Percentiles rank a stretch among this genome's conserved stretches.
Conservation (phyloP, 1,139 yeast genomes). For the Geotrichum citri-aurantii region DNA sequence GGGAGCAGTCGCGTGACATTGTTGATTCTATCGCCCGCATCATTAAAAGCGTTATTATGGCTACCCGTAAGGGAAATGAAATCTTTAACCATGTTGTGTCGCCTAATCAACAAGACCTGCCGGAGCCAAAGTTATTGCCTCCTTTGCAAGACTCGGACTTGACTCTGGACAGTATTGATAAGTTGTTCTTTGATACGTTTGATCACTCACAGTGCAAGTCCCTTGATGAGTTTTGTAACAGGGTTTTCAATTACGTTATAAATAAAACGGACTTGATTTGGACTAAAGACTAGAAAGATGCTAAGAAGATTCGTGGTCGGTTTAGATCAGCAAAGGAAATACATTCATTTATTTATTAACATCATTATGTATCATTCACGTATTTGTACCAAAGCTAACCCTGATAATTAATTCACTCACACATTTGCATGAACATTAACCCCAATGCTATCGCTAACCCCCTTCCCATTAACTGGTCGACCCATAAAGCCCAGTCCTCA, state of each 20-base stretch:
- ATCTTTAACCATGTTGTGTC: background rate
- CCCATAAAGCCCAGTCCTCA: background rate
- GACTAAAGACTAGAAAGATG: background rate
- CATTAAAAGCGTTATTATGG: constrained; percentile 45
- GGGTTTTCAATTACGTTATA: constrained; percentile 13
- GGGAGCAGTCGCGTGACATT: constrained; percentile 49
- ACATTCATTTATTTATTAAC: too few species aligned
- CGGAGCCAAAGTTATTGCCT: background rate
- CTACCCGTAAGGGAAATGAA: constrained; percentile 4
- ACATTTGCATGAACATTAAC: too few species aligned
- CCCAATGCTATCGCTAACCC: too few species aligned
- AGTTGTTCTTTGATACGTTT: constrained; percentile 9
- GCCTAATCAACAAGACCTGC: background rate
- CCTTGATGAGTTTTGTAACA: constrained; percentile 15
- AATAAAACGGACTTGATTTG: constrained; percentile 5
- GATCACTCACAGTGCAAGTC: constrained; percentile 13
- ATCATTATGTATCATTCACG: too few species aligned
- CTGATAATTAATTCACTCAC: background rate
- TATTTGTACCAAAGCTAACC: background rate
- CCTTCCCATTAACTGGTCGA: background rate
- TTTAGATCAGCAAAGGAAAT: too few species aligned
- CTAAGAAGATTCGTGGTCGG: background rate
- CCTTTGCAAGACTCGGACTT: background rate
- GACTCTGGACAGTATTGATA: background rate
- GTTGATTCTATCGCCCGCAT: constrained; percentile 51